A percentile compares a stretch with the other conserved stretches of the same genome.
Conservation (phyloP, 345 rosid species). For the Euclidium syriacum region DNA sequence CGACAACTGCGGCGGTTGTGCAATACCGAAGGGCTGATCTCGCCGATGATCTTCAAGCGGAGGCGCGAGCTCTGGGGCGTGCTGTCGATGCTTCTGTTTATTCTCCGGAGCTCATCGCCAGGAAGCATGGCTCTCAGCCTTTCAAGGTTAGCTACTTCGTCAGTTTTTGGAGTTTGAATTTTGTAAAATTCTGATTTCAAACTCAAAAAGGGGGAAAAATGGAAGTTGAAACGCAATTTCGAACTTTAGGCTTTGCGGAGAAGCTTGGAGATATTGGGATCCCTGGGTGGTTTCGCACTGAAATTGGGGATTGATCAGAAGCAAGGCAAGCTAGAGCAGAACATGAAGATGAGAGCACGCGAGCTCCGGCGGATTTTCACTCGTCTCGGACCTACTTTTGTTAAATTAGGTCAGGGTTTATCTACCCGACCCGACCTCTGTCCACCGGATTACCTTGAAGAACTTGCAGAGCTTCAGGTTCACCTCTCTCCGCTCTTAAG, state of each 20-base stretch:
- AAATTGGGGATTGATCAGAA: constrained; percentile 63
- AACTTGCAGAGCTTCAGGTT: constrained; percentile 92
- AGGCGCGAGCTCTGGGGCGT: constrained; percentile 75
- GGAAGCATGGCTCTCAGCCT: constrained; percentile 66
- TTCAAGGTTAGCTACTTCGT: constrained; percentile 43
- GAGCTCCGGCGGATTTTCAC: constrained; percentile 70
- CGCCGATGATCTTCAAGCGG: constrained; percentile 77
- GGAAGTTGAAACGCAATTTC: constrained; percentile 4
- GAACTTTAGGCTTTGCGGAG: constrained; percentile 58
- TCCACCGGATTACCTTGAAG: constrained; percentile 90
- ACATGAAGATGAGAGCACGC: constrained; percentile 66
- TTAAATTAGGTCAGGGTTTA: constrained; percentile 94
- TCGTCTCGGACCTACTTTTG: constrained; percentile 88
- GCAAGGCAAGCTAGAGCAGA: constrained; percentile 51
- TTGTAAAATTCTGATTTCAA: not conserved
- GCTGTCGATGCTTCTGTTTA: constrained; percentile 81
- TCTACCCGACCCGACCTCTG: constrained; percentile 96
- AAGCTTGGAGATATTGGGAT: constrained; percentile 62
- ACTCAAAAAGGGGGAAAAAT: not conserved
- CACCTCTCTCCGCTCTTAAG: constrained; percentile 2
- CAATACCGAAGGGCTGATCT: constrained; percentile 38
- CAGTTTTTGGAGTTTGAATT: not conserved
- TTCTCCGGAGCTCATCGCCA: constrained; percentile 65
- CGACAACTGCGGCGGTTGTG: constrained; percentile 4
- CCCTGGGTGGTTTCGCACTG: constrained; percentile 64